Evolutionary conservation across 331 rosid species (phyloP), one percentile per base, ranked within the genome.

Genomic region (Rosa hybrid): DNA sequence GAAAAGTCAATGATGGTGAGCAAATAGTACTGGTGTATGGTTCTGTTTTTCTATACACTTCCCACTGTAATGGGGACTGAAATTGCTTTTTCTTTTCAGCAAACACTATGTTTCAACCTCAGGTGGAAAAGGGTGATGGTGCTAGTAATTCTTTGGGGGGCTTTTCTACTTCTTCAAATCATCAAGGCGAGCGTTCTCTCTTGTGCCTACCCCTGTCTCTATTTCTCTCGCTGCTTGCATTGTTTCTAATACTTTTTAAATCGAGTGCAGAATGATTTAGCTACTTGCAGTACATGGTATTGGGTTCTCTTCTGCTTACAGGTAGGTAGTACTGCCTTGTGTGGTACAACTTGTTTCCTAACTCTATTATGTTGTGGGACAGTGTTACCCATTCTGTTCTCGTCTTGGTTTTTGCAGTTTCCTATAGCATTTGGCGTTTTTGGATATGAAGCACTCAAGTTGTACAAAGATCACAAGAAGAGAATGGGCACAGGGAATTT

Each of bases 251-350:
- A 25, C 56, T 72, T 72, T 76, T 70, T 62, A 1, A 60, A 10
- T 42, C 38, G 64, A 53, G 60, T 82, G 87, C 94, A 92, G 98
- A 94, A 92, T 86, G 78, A 81, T 82, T 74, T 74, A 0, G 69
- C 71, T 72, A 90, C 78, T 12, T 94, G 98, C 86, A 78, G 97
- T 84, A 51, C 50, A 42, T 88, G 90, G 97, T 94, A 94, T 75
- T 94, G 98, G 98, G 86, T 89, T 69, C 86, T 94, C 73, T 94
- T 92, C 88, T 78, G 78, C 87, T 78, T 91, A 65, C 97, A 94
- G 97, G 92, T 87, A 80, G 17, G 54, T 27, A 12, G 45, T 38
- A 27, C 70, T 38, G 21, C 59, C 49, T 68, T 38, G 77, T 65
- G 71, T 62, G 17, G 12, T 21, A 41, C 77, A 74, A 38, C 64